Base-by-base conservation (phyloP, 768 basidiomycete genomes). In the Suillus americanus region DNA sequence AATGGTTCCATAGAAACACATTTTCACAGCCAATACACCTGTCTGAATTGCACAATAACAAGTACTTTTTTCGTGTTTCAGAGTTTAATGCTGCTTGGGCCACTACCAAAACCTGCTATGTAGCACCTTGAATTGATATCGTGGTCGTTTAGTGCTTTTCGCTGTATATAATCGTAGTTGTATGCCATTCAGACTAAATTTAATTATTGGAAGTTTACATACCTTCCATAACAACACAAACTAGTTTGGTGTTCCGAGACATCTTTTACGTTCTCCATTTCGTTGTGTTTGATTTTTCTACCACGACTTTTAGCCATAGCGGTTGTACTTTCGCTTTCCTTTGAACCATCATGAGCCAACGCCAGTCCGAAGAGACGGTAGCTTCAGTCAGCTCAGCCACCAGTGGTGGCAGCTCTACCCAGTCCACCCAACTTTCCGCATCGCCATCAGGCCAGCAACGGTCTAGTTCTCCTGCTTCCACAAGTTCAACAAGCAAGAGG, bases 401-500 rank as follows among this genome's bases (percentile, higher is more conserved):
- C 14, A 57, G 23, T 16, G 37, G 55, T 13, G 40, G 40, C 37
- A 62, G 63, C 61, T 48, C 35, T 35, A 33, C 53, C 33, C 56
- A 57, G 25, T 10, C 56, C 10, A 57, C 56, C 56, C 57, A 41
- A 20, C 40, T 59, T 46, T 67, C 71, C 16, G n/a, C 64, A 33
- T 33, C 68, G 3, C 30, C 68, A 57, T 63, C 73, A 33, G 65
- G 59, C 8, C 74, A 66, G 51, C 73, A 75, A 60, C 75, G 75
- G 2, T 65, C 75, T 3, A 66, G 70, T 66, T 77, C 75, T 43
- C 75, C 75, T 9, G 69, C 68, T 33, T 69, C 75, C 13, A 59
- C 40, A 20, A 73, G 73, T 62, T 78, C 75, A 62, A 65, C 72
- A 67, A 72, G 68, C 67, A 77, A 62, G 61, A 9, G 69, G 20